Conservation (phyloP, 2,329 filamentous ascomycete genomes). For the Grosmannia clavigera region DNA sequence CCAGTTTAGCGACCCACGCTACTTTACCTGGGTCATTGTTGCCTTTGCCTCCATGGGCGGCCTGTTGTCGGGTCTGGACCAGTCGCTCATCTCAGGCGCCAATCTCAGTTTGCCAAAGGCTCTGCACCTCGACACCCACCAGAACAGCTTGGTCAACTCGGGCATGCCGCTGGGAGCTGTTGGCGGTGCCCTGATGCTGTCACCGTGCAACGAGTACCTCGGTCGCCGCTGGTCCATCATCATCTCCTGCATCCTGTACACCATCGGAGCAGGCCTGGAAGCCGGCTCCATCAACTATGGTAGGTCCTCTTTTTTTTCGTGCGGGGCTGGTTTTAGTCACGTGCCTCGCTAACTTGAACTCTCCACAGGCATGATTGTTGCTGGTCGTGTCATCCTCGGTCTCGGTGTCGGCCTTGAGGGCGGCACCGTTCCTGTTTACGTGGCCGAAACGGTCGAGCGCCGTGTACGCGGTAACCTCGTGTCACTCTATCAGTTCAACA, state of each 20-base stretch:
- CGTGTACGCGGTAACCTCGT: slow-evolving; percentile 59
- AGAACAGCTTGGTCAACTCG: slow-evolving; percentile 56
- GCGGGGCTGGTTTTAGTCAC: not conserved
- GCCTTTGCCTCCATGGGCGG: slow-evolving; percentile 66
- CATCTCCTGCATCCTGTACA: slow-evolving; percentile 57
- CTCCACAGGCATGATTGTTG: slow-evolving; percentile 48
- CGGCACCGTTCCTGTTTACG: slow-evolving; percentile 63
- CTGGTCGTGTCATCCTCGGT: slow-evolving; percentile 55
- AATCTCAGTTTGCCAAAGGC: slow-evolving; percentile 53
- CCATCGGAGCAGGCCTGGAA: slow-evolving; percentile 54
- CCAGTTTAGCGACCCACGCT: slow-evolving; percentile 24
- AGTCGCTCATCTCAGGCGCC: slow-evolving; percentile 60
- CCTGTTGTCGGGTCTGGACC: slow-evolving; percentile 58
- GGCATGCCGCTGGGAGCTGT: slow-evolving; percentile 63
- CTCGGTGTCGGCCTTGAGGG: slow-evolving; percentile 61
- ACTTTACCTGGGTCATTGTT: slow-evolving; percentile 57
- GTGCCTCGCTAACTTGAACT: not conserved
- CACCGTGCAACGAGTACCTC: slow-evolving; percentile 53
- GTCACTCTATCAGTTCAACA: slow-evolving; percentile 64
- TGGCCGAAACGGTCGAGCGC: slow-evolving; percentile 58
- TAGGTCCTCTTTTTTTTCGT: not conserved
- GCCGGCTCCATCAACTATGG: slow-evolving; percentile 54
- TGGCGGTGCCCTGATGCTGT: slow-evolving; percentile 54
- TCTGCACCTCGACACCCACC: slow-evolving; percentile 37
- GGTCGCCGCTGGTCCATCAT: slow-evolving; percentile 58